Base-by-base conservation (phyloP, 2,329 filamentous ascomycete genomes). In the Aspergillus sp. region DNA sequence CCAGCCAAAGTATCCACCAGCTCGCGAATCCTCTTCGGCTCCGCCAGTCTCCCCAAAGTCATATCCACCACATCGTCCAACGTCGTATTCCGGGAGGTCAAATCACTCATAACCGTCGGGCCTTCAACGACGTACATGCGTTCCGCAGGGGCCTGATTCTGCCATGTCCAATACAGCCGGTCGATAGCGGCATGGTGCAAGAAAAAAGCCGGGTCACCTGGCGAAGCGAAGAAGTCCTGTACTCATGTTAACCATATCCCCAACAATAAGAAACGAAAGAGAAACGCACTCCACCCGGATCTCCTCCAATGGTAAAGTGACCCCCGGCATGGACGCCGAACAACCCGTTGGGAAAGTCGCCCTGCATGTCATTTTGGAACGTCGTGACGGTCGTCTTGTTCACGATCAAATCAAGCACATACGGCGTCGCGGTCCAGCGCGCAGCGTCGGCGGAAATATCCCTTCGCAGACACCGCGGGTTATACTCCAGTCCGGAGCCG, bases 141-240 rank as follows among this genome's bases (percentile, higher is more conserved):
- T 14, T 33, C 45, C 6, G 24, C 47, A 16, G 45, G 54, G 14
- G 57, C 52, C 17, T n/a, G 36, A 35, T 75, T 76, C 59, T 80
- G 77, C 77, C 77, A 80, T 3, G 72, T 75, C 71, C 73, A 76
- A 60, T 68, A 80, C 3, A 69, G 62, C 13, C 75, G 67, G 52
- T 79, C 77, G 30, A 79, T 73, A 56, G 70, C 69, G 2, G 67
- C 67, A 53, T 79, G 76, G 57, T 78, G 76, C 10, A 78, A 62
- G 54, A 65, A 79, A 64, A 79, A 79, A 19, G 60, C 62, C 6
- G 75, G 75, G 43, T 79, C 76, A 11, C 65, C 69, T 2, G 77
- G 75, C 3, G 71, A 75, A 1, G 68, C 66, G 47, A 73, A 75
- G 36, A 78, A 60, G 57, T 79, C 76, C 69, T 57, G 68, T 11